These are phyloP conservation scores for Apiotrichum laibachii DNA, from an alignment of 1,284 basidiomycete species.

Conservation along the genomic window DNA sequence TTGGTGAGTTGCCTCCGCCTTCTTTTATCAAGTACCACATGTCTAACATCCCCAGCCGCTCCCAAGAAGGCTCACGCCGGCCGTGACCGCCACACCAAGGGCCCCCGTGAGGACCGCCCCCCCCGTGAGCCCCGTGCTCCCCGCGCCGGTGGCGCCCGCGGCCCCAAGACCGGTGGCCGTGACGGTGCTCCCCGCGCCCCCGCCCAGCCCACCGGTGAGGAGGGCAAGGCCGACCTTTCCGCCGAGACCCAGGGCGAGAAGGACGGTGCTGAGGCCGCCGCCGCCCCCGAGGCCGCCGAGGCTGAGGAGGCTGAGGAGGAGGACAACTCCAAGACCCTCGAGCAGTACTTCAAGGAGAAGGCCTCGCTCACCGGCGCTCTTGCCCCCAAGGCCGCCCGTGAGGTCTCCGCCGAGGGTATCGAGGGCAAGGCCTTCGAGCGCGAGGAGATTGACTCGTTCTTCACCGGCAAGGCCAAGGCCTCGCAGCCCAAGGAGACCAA, in stretches of 20 bases:
- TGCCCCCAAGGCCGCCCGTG: constrained; percentile 34
- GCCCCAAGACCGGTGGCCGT: constrained; percentile 37
- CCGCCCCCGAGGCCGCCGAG: constrained; percentile 37
- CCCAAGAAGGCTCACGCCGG: constrained; percentile 37
- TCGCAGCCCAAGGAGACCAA: constrained; percentile 17
- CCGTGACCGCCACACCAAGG: constrained; percentile 48
- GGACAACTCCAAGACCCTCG: constrained; percentile 70
- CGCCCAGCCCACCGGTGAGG: constrained; percentile 67
- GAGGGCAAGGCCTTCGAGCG: constrained; percentile 46
- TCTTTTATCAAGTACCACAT: not conserved
- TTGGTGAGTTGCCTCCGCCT: constrained; percentile 34
- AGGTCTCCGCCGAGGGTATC: constrained; percentile 33
- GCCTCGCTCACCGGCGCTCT: constrained; percentile 30
- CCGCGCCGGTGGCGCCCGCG: constrained; percentile 37
- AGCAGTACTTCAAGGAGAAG: constrained; percentile 50
- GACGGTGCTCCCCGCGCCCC: constrained; percentile 56
- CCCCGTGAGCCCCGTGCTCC: constrained; percentile 33
- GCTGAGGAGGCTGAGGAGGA: constrained; percentile 66
- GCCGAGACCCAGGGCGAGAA: constrained; percentile 54
- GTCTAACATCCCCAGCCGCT: constrained; percentile 23
- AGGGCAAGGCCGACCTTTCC: constrained; percentile 65
- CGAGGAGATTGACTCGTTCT: constrained; percentile 48
- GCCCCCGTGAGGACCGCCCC: constrained; percentile 40
- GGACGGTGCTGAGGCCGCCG: constrained; percentile 25
- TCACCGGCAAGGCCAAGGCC: constrained; percentile 44